Evolutionary conservation across 116 monocot species (phyloP), one percentile per base, ranked within the genome.

Genomic region (Zostera marina): DNA sequence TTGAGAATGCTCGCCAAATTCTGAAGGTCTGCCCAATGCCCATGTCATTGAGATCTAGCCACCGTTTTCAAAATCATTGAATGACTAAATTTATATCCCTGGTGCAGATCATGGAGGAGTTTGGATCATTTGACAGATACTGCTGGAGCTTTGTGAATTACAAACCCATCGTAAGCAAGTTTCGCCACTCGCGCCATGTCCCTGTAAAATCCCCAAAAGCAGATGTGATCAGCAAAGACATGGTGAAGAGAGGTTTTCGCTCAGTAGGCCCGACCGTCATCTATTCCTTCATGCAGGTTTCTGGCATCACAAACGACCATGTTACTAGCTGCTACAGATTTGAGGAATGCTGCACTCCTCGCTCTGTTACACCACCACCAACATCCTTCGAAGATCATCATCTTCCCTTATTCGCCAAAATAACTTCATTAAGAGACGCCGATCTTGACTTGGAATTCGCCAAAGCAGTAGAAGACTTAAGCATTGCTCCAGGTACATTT

Each of bases 1-100:
- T 88, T 24, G 94, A 85, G 68, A 94, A 94, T 68, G 81, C 81
- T 62, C 77, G 66, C 15, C 74, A 82, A 59, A 76, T 88, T 42
- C 67, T 84, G 9, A 88, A 88, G 89, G 94, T 88, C 58, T 13
- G 44, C 59, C 60, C 11, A 0, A 54, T 13, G 44, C 59, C 60
- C 11, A 0, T 15, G 40, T 41, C 52, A 20, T 52, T 55, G 32
- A 32, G 32, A 32, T 32, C 4, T 0, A 3, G 0, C 32, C 0
- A 5, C 32, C 32, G 5, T 5, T 32, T 32, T 32, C 32, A 5
- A 32, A 32, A 32, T 32, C 32, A 3, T 2, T 32, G 32, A 32
- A 32, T 32, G 1, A 2, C 1, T 32, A 32, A 32, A 3, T 32
- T 32, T 41, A 13, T 32, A n/a, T 59, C 43, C 42, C 8, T 22